Percentiles rank a stretch among this genome's conserved stretches.
Conservation (phyloP, 768 basidiomycete species). For the Ephemerocybe angulata region DNA sequence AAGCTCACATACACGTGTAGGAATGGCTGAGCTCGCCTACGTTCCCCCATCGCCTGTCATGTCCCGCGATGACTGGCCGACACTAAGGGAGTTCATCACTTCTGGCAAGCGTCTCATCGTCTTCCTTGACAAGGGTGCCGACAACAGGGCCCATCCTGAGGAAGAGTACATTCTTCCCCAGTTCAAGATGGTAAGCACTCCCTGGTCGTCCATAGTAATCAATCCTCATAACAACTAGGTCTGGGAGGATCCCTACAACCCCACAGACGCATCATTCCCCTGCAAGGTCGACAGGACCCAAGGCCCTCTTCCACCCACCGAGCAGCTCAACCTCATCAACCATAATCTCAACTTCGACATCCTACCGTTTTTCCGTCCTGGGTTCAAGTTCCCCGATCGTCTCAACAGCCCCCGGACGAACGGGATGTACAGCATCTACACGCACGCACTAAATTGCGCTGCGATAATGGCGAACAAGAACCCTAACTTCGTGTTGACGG, state of each 20-base stretch:
- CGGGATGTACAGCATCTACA: slow-evolving; percentile 3
- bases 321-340: slow-evolving; percentile 56
- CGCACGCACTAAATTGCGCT: slow-evolving; percentile 7
- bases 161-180: slow-evolving; percentile 53
- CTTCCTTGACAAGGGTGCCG: slow-evolving; percentile 52
- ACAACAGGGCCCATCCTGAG: slow-evolving; percentile 25
- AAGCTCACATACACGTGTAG: slow-evolving; percentile 16
- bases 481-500: slow-evolving; percentile 47
- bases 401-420: slow-evolving; percentile 5
- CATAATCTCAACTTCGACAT: slow-evolving; percentile 40
- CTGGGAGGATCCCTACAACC: slow-evolving; percentile 53
- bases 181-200: slow-evolving; percentile 44
- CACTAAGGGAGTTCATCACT: slow-evolving; percentile 55
- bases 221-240: slow-evolving; percentile 26
- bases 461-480: slow-evolving; percentile 8
- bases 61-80: slow-evolving; percentile 53
- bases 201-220: background rate
- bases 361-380: slow-evolving; percentile 15
- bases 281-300: slow-evolving; percentile 50
- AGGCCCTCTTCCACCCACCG: slow-evolving; percentile 41
- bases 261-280: slow-evolving; percentile 47
- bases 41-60: slow-evolving; percentile 45
- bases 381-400: slow-evolving; percentile 6
- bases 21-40: slow-evolving; percentile 41
- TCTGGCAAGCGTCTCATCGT: slow-evolving; percentile 54